Evolutionary conservation across 768 basidiomycete species (phyloP).

Genomic region (Xerocomellus dryophilus): DNA sequence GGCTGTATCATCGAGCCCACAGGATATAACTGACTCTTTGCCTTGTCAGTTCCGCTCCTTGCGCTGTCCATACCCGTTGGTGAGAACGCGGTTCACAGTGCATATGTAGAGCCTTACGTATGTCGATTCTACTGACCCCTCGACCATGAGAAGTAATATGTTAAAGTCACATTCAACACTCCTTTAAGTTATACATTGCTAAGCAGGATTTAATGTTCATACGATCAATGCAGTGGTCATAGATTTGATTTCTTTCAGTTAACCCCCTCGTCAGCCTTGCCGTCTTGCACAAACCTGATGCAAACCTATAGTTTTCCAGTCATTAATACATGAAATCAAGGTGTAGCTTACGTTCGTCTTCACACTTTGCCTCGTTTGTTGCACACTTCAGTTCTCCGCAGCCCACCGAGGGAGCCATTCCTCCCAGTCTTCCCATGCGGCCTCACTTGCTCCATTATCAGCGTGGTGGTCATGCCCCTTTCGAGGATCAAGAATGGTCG

Average conservation of each 20-base stretch:
- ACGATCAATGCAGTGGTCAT: not conserved
- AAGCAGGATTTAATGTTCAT: not conserved
- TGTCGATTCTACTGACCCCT: too few species aligned
- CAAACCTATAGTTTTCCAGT: too few species aligned
- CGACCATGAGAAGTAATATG: too few species aligned
- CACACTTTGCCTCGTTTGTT: too few species aligned
- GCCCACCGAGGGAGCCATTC: conserved; percentile 17
- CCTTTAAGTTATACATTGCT: not conserved
- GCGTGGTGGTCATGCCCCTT: not conserved
- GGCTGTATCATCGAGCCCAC: too few species aligned
- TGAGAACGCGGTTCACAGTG: too few species aligned
- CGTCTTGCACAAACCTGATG: not conserved
- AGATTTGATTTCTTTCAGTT: too few species aligned
- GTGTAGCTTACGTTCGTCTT: not conserved
- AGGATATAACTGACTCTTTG: too few species aligned
- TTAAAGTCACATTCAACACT: not conserved
- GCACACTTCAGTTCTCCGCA: conserved; percentile 4
- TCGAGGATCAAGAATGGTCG: conserved; percentile 13
- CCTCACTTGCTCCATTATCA: not conserved
- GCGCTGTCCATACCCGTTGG: too few species aligned
- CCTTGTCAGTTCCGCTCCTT: not conserved
- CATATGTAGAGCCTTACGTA: too few species aligned
- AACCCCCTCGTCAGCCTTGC: not conserved
- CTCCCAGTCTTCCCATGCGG: conserved; percentile 14
- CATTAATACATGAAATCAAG: not conserved